Evolutionary conservation across 2,329 filamentous ascomycete genomes (phyloP).

Genomic region (Eutypella sp.): DNA sequence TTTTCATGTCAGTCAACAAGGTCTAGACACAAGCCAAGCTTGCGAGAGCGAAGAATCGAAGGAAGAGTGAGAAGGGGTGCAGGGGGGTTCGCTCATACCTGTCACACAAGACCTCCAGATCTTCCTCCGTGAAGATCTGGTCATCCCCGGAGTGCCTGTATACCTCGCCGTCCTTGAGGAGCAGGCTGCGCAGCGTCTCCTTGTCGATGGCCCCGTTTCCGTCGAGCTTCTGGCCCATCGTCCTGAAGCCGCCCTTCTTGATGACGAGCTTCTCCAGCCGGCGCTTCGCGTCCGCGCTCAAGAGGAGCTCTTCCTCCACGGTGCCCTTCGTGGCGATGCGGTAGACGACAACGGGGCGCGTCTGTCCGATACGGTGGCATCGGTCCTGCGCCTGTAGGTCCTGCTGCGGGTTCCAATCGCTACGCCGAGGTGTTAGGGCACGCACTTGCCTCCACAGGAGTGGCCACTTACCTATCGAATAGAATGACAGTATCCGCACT

Average conservation of each 20-base stretch:
- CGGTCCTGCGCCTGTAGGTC: conserved; percentile 96
- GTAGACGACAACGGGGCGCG: conserved; percentile 85
- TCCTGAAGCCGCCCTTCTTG: conserved; percentile 80
- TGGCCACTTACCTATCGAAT: conserved; percentile 58
- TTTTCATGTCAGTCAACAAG: conserved; percentile 3
- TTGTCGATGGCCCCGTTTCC: conserved; percentile 50
- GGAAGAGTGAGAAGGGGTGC: neutral
- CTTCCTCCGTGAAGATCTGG: conserved; percentile 67
- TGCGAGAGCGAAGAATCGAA: neutral
- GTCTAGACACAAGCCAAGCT: neutral
- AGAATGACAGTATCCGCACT: conserved; percentile 89
- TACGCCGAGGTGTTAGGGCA: too few relatives aligned
- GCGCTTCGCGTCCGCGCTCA: conserved; percentile 86
- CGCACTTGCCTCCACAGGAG: too few relatives aligned
- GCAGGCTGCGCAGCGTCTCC: conserved; percentile 55
- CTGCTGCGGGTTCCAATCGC: conserved; percentile 92
- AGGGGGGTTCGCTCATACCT: conserved; percentile 37
- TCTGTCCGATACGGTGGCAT: conserved; percentile 92
- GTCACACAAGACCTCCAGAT: conserved; percentile 76
- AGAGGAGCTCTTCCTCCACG: conserved; percentile 80
- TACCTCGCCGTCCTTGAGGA: conserved; percentile 68
- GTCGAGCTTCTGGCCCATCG: conserved; percentile 58
- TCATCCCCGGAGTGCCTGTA: conserved; percentile 55
- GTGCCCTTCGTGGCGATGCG: conserved; percentile 90
- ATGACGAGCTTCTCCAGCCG: conserved; percentile 93